Percentiles rank a stretch among this genome's conserved stretches.
Evolutionary conservation across 495 filamentous ascomycete genomes (phyloP).

Genomic region (Chaetomium cochliodes): DNA sequence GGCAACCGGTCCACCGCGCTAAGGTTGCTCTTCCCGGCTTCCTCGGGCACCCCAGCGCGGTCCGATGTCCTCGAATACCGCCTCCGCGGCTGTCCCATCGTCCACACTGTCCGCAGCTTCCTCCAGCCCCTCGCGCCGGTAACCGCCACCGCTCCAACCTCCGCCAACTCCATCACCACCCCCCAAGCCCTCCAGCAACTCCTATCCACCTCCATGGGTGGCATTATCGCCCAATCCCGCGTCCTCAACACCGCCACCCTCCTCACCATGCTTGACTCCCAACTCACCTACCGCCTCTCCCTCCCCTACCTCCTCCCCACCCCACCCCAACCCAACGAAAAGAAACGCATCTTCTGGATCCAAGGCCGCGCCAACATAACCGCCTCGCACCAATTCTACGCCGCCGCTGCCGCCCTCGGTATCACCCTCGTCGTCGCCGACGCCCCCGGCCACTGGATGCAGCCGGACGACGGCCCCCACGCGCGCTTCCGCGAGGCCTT

Average conservation of each 20-base stretch:
- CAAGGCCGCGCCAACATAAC: constrained; percentile 28
- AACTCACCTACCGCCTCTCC: constrained; percentile 26
- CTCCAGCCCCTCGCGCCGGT: constrained; percentile 16
- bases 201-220: constrained; percentile 12
- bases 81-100: constrained; percentile 15
- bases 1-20: not conserved
- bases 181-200: not conserved
- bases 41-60: constrained; percentile 14
- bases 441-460: constrained; percentile 40
- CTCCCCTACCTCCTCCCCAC: constrained; percentile 24
- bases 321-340: not conserved
- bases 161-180: not conserved
- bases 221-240: constrained; percentile 12
- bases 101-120: constrained; percentile 15
- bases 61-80: constrained; percentile 24
- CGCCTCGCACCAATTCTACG: constrained; percentile 20
- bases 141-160: constrained; percentile 3
- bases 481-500: constrained; percentile 32
- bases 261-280: constrained; percentile 6
- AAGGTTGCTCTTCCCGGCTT: constrained; percentile 17
- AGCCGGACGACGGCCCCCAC: constrained; percentile 19
- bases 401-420: constrained; percentile 33
- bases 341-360: constrained; percentile 25
- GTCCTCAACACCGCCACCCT: not conserved
- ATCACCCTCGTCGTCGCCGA: constrained; percentile 40